Evolutionary conservation across 2,329 filamentous ascomycete species (phyloP), one percentile per base, ranked within the genome.

Genomic region (Aspergillus pseudonomiae): DNA sequence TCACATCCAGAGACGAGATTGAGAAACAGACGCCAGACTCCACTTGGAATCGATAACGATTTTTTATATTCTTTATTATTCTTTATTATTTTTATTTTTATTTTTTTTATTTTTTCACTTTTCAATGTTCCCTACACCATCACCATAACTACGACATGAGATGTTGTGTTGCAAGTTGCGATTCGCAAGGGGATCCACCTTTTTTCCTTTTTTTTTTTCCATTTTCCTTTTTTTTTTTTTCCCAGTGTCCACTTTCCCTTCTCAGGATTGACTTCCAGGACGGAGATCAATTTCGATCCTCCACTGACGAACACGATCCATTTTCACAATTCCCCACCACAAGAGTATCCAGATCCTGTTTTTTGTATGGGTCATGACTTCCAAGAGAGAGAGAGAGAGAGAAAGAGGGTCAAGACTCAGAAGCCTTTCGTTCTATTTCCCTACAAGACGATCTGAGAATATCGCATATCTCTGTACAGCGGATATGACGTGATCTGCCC

Each of bases 191-290:
- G 52, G 52, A 55, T 55, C 52, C 52, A 55, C 52, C 30, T 16
- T 32, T 54, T 36, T 21, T 3, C 19, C 7, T 21, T 36, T 24
- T 53, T 21, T 53, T 53, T 34, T 16, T n/a, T n/a, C n/a, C n/a
- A n/a, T n/a, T n/a, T n/a, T n/a, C n/a, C n/a, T n/a, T n/a, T n/a
- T 54, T 36, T n/a, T 55, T 55, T 54, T 9, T 24, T 26, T 26
- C 11, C 12, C n/a, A 14, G 32, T 39, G 26, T 39, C 52, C 52
- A 55, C 52, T 55, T 39, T 54, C 19, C 52, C 32, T 19, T 55
- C 21, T 32, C 52, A 55, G 52, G 52, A 55, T 55, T 55, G 52
- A 55, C 52, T 55, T 55, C 52, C 52, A 39, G 52, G 52, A 55
- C 32, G 52, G 52, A 55, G 52, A 55, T 55, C 52, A 55, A 55